Conservation (phyloP, 768 basidiomycete species). For the Lactifluus pinguis region DNA sequence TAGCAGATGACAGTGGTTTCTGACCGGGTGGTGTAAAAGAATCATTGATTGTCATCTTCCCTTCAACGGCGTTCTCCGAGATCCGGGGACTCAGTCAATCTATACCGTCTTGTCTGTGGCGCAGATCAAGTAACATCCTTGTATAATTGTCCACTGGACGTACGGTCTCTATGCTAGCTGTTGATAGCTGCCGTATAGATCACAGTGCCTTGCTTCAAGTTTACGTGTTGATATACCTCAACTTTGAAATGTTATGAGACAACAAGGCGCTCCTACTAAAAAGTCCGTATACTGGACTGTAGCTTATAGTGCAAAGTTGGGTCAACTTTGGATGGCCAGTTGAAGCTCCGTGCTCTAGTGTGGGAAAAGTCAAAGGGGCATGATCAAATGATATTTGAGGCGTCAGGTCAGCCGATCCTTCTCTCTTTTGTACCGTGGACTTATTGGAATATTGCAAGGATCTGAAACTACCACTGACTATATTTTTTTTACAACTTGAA, state of each 20-base stretch:
- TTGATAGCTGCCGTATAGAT: background rate
- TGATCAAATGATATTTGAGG: background rate
- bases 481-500: background rate
- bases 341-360: background rate
- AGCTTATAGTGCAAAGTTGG: background rate
- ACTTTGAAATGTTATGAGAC: background rate
- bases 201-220: background rate
- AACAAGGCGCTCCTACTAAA: background rate
- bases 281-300: no score
- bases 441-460: background rate
- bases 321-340: no score
- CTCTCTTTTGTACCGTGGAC: background rate
- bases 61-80: conserved; percentile 8
- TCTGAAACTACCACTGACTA: background rate
- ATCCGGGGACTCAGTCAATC: background rate
- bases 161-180: background rate
- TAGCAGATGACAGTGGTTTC: background rate
- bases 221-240: background rate
- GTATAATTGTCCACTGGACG: background rate
- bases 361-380: background rate
- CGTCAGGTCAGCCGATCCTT: background rate
- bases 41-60: conserved; percentile 3
- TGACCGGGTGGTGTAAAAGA: background rate
- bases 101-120: conserved; percentile 1
- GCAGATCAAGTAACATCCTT: background rate